A percentile compares a stretch with the other conserved stretches of the same genome.
Conservation (phyloP, 2,329 filamentous ascomycete genomes). For the Neurospora sp. region DNA sequence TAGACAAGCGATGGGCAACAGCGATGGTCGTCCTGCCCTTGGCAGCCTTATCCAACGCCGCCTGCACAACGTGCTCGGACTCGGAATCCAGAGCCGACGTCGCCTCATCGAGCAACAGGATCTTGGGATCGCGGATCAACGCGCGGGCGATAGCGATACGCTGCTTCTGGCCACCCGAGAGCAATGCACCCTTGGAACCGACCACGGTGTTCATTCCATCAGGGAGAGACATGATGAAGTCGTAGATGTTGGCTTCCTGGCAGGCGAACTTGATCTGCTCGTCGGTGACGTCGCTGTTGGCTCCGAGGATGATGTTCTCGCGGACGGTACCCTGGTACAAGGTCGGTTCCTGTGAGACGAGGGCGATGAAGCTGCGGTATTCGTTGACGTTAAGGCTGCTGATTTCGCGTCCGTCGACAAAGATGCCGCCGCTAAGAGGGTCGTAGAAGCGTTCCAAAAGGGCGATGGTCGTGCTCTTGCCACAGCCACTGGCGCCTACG, state of each 20-base stretch:
- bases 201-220: slow-evolving; percentile 81
- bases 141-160: slow-evolving; percentile 89
- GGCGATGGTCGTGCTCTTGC: slow-evolving; percentile 88
- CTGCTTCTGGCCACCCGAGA: slow-evolving; percentile 91
- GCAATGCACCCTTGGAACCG: slow-evolving; percentile 74
- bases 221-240: slow-evolving; percentile 78
- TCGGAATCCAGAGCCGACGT: slow-evolving; percentile 69
- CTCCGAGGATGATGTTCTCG: slow-evolving; percentile 82
- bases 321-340: slow-evolving; percentile 86
- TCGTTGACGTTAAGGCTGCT: slow-evolving; percentile 72
- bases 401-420: slow-evolving; percentile 76
- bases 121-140: slow-evolving; percentile 79
- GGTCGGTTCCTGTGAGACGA: slow-evolving; percentile 91
- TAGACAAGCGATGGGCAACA: slow-evolving; percentile 75
- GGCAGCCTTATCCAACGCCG: slow-evolving; percentile 69
- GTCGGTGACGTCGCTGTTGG: slow-evolving; percentile 58
- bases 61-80: slow-evolving; percentile 71
- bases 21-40: slow-evolving; percentile 86
- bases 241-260: slow-evolving; percentile 84
- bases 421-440: slow-evolving; percentile 68
- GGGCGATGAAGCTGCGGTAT: slow-evolving; percentile 73
- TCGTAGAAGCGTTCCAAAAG: slow-evolving; percentile 94
- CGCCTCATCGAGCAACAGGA: slow-evolving; percentile 76
- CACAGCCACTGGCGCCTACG: slow-evolving; percentile 89
- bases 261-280: slow-evolving; percentile 68